Conservation (phyloP, 331 rosid genomes). For the Cydonia oblonga region DNA sequence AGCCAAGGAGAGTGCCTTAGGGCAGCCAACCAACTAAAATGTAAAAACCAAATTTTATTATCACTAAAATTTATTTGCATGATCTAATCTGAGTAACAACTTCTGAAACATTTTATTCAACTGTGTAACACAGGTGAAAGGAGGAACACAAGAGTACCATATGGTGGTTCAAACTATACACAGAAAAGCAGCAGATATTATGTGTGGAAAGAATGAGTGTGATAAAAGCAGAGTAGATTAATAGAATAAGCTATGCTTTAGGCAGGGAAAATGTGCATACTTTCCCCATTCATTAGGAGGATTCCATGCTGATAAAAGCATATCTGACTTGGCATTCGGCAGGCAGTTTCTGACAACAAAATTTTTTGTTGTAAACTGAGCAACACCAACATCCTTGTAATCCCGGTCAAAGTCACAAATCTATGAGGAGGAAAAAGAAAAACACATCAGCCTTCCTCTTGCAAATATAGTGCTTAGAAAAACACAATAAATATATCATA, state of each 20-base stretch:
- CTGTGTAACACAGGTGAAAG: background rate
- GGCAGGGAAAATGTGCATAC: conserved; percentile 40
- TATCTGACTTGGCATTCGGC: conserved; percentile 76
- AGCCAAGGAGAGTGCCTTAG: background rate
- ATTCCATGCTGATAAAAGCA: conserved; percentile 96
- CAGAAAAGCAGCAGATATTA: background rate
- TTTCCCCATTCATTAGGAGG: conserved; percentile 90
- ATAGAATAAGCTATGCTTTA: conserved; percentile 1
- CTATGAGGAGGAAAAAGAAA: conserved; percentile 32
- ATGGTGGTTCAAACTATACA: background rate
- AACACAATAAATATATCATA: background rate
- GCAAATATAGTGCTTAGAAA: background rate
- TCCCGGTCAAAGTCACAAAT: conserved; percentile 92
- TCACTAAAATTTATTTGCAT: background rate
- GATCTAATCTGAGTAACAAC: background rate
- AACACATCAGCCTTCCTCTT: conserved; percentile 17
- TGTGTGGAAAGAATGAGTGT: background rate
- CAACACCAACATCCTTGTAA: conserved; percentile 93
- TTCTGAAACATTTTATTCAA: background rate
- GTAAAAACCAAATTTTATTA: background rate
- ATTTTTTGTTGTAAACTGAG: conserved; percentile 82
- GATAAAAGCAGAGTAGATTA: background rate
- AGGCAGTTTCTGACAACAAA: conserved; percentile 93
- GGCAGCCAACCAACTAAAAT: background rate
- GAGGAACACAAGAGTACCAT: background rate